Base-by-base conservation (phyloP, 192 early-diverging fungal species). In the Cladochytrium replicatum region DNA sequence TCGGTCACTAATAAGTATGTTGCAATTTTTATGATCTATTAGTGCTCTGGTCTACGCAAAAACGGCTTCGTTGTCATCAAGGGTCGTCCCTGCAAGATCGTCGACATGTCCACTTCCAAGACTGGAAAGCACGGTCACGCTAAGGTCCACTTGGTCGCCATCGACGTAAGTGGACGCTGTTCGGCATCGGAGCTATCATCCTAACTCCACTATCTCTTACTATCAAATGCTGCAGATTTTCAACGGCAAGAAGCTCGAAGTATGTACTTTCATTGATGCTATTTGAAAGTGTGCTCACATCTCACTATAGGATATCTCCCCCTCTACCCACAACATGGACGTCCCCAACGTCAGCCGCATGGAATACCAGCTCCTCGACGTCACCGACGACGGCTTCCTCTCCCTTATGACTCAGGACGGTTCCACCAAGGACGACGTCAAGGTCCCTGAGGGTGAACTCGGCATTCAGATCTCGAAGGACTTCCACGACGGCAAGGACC, bases 111-210 rank as follows among this genome's bases (percentile, higher is more conserved):
- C 46, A 99, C 96, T 72, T 97, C 93, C 75, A 99, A 99, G 86
- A 99, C 96, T 59, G 96, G 96, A 65, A 99, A 99, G 91, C 96
- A 99, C 88, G 96, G 93, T 50, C 96, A 99, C 83, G 96, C 96
- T 76, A 99, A 99, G 91, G 95, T 99, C 53, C 78, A 97, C 75
- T 68, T 93, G 66, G 81, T 83, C 27, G 93, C 77, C 55, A 81
- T 83, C 50, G 93, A 98, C 69, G 68, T 70, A 17, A 41, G 62
- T 61, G 8, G 9, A 56, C 15, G 15, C 24, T 11, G 13, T 17
- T 19, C 43, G 0, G 8, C 47, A 22, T 11, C 28, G 24, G 2
- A 41, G 13, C 1, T 53, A 56, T 15, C 6, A 55, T n/a, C 6
- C 11, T 61, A 19, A 57, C 13, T 59, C 15, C 21, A 13, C 25